phyloP scores from a whole-genome alignment of 805 yeast species.

The Vanderwaltozyma polyspora region DNA sequence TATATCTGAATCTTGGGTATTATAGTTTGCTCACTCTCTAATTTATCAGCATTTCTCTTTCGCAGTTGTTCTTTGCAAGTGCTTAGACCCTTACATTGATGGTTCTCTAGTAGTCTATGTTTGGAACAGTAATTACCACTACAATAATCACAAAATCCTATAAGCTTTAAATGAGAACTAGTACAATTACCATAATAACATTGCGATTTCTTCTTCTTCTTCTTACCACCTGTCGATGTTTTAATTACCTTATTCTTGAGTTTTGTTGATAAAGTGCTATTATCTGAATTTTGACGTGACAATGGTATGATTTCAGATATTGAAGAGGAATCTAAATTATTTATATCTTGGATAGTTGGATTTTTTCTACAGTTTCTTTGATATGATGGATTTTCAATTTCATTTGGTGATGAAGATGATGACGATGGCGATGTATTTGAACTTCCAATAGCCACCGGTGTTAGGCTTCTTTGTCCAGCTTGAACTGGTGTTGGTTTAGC shows the following conservation, averaged over 20 bases:
- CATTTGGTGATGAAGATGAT: no score
- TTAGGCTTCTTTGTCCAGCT: no score
- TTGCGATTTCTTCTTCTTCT: slow-evolving; percentile 28
- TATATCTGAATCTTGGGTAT: slow-evolving; percentile 42
- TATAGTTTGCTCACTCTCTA: slow-evolving; percentile 74
- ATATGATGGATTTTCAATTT: no score
- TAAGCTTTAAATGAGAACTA: slow-evolving; percentile 46
- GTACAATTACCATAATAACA: slow-evolving; percentile 49
- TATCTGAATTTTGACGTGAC: not conserved
- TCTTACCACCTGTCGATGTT: slow-evolving; percentile 17
- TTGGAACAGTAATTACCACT: slow-evolving; percentile 77
- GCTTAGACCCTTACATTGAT: slow-evolving; percentile 65
- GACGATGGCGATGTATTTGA: no score
- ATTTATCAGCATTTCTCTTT: slow-evolving; percentile 72
- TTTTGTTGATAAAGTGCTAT: not conserved
- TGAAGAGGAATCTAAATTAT: no score
- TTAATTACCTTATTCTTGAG: slow-evolving; percentile 13
- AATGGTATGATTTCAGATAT: no score
- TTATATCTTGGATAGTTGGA: no score
- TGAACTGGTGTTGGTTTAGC: no score
- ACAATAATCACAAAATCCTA: slow-evolving; percentile 80
- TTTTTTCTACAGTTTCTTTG: no score
- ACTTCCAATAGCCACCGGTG: no score
- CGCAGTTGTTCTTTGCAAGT: slow-evolving; percentile 73
- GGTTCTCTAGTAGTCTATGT: slow-evolving; percentile 80